Conservation (phyloP, 192 early-diverging fungal genomes). For the Umbelopsis ramanniana region DNA sequence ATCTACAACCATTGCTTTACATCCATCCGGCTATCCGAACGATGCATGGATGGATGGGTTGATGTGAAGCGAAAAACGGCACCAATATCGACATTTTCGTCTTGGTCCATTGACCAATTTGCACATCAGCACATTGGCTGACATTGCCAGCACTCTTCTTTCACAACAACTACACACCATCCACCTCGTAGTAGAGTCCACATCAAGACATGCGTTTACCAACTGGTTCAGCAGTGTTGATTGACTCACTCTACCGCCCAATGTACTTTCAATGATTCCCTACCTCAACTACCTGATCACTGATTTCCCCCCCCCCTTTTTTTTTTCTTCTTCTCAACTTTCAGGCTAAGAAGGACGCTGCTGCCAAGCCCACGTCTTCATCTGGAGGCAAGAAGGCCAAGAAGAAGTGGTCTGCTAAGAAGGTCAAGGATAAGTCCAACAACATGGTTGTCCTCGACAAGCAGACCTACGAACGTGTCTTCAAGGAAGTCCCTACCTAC, state of each 20-base stretch:
- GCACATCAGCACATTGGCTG: too few species aligned
- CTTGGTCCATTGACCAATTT: not conserved
- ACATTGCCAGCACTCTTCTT: not conserved
- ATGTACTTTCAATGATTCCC: not conserved
- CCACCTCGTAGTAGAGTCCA: too few species aligned
- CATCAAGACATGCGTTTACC: too few species aligned
- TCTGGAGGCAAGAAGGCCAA: slow-evolving; percentile 67
- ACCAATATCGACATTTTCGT: not conserved
- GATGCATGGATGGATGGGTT: slow-evolving; percentile 10
- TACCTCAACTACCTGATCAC: not conserved
- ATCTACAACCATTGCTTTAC: not conserved
- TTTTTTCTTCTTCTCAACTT: not conserved
- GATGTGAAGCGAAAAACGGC: not conserved
- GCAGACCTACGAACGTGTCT: slow-evolving; percentile 96
- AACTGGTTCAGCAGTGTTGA: too few species aligned
- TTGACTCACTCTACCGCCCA: too few species aligned
- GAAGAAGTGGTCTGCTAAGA: slow-evolving; percentile 99
- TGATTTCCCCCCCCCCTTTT: not conserved
- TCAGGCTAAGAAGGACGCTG: slow-evolving; percentile 67
- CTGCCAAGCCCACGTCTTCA: slow-evolving; percentile 59
- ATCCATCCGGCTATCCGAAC: not conserved
- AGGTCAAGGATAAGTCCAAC: slow-evolving; percentile 99
- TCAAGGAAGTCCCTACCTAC: slow-evolving; percentile 99
- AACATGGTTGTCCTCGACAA: slow-evolving; percentile 98
- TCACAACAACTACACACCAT: not conserved